Conservation (phyloP, 2,329 filamentous ascomycete genomes). For the Alternaria infectoria region DNA sequence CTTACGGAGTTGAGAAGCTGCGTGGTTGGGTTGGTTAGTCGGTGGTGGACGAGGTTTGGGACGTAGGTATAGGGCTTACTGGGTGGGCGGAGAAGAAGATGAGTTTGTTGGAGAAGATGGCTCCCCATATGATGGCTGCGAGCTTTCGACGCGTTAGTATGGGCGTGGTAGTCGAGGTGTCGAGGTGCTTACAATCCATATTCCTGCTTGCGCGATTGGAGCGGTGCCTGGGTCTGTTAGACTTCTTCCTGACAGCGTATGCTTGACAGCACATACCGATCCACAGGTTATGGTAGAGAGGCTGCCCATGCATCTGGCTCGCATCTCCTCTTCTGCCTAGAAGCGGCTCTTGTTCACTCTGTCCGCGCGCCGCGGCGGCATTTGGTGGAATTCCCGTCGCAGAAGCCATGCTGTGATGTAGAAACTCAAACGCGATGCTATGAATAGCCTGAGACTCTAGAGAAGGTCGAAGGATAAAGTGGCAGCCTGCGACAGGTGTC, state of each 20-base stretch:
- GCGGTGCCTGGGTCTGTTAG: slow-evolving; percentile 70
- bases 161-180: background rate
- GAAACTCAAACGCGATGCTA: background rate
- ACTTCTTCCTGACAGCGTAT: background rate
- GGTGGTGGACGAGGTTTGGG: background rate
- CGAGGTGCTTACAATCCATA: slow-evolving; percentile 65
- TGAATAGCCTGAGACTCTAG: background rate
- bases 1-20: slow-evolving; percentile 60
- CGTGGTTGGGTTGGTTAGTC: slow-evolving; percentile 14
- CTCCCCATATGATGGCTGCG: slow-evolving; percentile 76
- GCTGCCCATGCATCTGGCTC: slow-evolving; percentile 68
- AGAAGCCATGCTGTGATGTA: slow-evolving; percentile 65
- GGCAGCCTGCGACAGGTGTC: background rate
- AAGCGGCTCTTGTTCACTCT: slow-evolving; percentile 70
- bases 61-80: slow-evolving; percentile 56
- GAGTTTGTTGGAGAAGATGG: slow-evolving; percentile 71
- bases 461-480: background rate
- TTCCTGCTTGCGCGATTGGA: slow-evolving; percentile 78
- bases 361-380: slow-evolving; percentile 42
- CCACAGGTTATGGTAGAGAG: slow-evolving; percentile 73
- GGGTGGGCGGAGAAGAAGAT: slow-evolving; percentile 91
- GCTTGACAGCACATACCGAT: slow-evolving; percentile 65
- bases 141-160: slow-evolving; percentile 56
- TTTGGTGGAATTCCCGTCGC: slow-evolving; percentile 69
- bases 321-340: slow-evolving; percentile 75